Base-by-base conservation (phyloP, 139 green algal species). In the Tetraselmis chui region DNA sequence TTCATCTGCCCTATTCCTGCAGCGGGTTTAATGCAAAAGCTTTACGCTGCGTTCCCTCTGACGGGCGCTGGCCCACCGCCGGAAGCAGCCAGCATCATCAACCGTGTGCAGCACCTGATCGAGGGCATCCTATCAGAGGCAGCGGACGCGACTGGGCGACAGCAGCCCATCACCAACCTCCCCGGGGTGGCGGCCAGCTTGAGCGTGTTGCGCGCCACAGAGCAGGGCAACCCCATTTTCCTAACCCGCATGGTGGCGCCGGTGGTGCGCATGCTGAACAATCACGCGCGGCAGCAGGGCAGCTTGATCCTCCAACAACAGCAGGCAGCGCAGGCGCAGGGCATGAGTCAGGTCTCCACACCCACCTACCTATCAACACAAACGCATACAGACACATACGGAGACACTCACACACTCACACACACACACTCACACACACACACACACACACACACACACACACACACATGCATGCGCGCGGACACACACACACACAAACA, bases 1-100 rank as follows among this genome's bases (percentile, higher is more conserved):
- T 67, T 67, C 45, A 67, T 18, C 45, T 67, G 45, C 18, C 45
- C 11, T 67, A 25, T 5, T 18, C 45, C 45, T 67, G 45, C 45
- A 67, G 45, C 45, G 45, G 45, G 45, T 18, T 25, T 84, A 31
- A 79, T 88, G 45, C 29, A 74, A 29, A 74, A 78, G 77, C 26
- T 88, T 67, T 83, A 84, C 32, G 75, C 58, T 29, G 23, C 75
- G 23, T 83, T 83, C 79, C 78, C 67, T 5, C 29, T 79, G 27
- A 67, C 45, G 18, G 45, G 45, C 45, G 45, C 45, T 18, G 45
- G 45, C 11, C 45, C 45, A 18, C 45, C 45, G 11, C 45, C 45
- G 45, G 18, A 25, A 18, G 45, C 45, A 25, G 45, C 45, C 45
- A 18, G 11, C 18, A 18, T 67, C 11, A 67, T 67, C 45, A 67